Conservation (phyloP, 352 stramenopile genomes). For the Phytophthora ohioensis region DNA sequence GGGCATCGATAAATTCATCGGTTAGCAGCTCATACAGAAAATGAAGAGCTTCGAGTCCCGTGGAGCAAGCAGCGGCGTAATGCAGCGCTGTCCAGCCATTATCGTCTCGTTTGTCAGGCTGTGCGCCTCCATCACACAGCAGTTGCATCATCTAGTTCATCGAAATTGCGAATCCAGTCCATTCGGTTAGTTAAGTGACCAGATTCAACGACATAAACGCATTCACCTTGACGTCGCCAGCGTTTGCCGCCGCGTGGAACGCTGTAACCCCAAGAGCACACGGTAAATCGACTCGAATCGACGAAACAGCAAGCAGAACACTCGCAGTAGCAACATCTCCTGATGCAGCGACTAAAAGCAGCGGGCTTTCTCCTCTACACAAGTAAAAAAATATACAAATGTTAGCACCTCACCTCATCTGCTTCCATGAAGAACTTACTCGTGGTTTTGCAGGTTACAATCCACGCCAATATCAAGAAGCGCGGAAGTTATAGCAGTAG, state of each 20-base stretch:
- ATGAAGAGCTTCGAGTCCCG: conserved; percentile 49
- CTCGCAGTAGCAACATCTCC: conserved; percentile 41
- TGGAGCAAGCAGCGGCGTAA: conserved; percentile 59
- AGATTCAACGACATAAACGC: not conserved
- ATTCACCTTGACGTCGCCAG: conserved; percentile 53
- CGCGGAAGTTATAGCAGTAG: conserved; percentile 25
- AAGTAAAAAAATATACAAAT: not conserved
- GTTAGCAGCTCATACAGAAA: conserved; percentile 65
- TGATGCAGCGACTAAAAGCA: conserved; percentile 67
- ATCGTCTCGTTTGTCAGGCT: conserved; percentile 46
- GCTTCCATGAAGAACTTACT: conserved; percentile 43
- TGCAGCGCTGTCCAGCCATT: conserved; percentile 76
- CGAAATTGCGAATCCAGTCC: not conserved
- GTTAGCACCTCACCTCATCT: not conserved
- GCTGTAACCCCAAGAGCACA: conserved; percentile 59
- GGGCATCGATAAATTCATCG: conserved; percentile 53
- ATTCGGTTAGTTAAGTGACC: too few relatives aligned
- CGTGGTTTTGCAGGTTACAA: conserved; percentile 58
- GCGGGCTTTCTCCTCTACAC: conserved; percentile 53
- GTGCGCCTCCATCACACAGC: conserved; percentile 51
- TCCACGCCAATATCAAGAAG: conserved; percentile 53
- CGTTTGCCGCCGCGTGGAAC: conserved; percentile 68
- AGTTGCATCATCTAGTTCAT: conserved; percentile 55
- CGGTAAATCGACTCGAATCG: conserved; percentile 52
- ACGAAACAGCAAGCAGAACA: conserved; percentile 13